A percentile compares a stretch with the other conserved stretches of the same genome.
phyloP scores from a whole-genome alignment of 768 basidiomycete genomes.

The Cubamyces lactineus region DNA sequence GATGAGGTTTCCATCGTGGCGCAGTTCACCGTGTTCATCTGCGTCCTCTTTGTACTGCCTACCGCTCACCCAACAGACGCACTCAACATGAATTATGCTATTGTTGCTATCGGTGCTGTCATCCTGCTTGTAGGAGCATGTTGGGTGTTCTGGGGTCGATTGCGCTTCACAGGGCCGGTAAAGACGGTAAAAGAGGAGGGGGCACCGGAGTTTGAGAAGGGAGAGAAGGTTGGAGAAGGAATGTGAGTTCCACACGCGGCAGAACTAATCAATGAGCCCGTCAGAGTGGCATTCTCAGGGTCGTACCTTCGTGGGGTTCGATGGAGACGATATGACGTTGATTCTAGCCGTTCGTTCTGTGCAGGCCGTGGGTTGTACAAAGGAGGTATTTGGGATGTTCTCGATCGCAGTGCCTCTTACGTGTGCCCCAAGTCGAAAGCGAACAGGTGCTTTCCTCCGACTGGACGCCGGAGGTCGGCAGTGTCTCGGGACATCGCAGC shows the following conservation, averaged over 20 bases:
- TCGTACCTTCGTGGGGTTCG: not conserved
- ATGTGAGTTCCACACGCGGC: not conserved
- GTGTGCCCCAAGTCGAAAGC: not conserved
- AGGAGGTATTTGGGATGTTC: not conserved
- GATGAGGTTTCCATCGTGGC: not conserved
- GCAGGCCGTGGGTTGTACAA: not conserved
- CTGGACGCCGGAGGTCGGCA: not conserved
- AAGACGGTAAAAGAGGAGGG: conserved; percentile 36
- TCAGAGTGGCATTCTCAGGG: not conserved
- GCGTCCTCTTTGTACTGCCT: conserved; percentile 57
- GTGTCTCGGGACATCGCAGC: not conserved
- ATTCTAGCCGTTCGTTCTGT: not conserved
- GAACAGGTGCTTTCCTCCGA: not conserved
- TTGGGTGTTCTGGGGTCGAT: conserved; percentile 53
- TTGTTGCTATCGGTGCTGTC: conserved; percentile 54
- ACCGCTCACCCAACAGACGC: conserved; percentile 54
- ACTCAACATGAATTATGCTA: conserved; percentile 61
- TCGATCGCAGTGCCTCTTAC: too few species aligned
- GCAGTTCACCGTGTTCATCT: conserved; percentile 57
- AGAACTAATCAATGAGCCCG: not conserved
- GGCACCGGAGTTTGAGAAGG: conserved; percentile 9
- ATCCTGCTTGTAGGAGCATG: conserved; percentile 47
- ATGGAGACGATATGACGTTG: too few species aligned
- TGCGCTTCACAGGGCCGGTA: conserved; percentile 49
- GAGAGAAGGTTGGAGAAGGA: conserved; percentile 3